Conservation (phyloP, 768 basidiomycete genomes). For the Vishniacozyma victoriae region DNA sequence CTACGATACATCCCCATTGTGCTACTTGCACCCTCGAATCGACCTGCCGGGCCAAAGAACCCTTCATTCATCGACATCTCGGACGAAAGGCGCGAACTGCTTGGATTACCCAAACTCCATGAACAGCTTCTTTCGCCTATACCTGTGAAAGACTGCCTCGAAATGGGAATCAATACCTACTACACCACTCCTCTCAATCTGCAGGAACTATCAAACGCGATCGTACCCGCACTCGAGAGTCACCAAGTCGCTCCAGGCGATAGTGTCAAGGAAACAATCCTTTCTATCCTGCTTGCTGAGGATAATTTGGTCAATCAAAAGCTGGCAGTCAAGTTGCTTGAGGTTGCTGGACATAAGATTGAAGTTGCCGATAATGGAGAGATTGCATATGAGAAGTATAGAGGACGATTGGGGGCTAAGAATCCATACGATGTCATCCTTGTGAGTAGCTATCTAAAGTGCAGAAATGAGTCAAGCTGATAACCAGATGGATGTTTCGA, state of each 20-base stretch:
- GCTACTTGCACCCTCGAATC: conserved; percentile 71
- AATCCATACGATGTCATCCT: conserved; percentile 87
- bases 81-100: conserved; percentile 36
- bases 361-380: conserved; percentile 97
- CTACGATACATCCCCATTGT: conserved; percentile 95
- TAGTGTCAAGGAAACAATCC: conserved; percentile 74
- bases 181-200: conserved; percentile 83
- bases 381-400: conserved; percentile 75
- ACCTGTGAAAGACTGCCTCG: conserved; percentile 89
- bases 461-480: neutral
- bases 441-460: conserved; percentile 52
- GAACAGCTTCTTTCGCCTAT: conserved; percentile 46
- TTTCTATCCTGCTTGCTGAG: conserved; percentile 92
- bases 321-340: conserved; percentile 89
- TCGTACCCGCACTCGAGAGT: conserved; percentile 89
- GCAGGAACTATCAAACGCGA: conserved; percentile 82
- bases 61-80: conserved; percentile 45
- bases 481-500: conserved; percentile 84
- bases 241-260: conserved; percentile 86
- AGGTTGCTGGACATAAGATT: conserved; percentile 89
- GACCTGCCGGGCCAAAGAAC: conserved; percentile 48
- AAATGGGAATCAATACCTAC: conserved; percentile 92
- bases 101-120: conserved; percentile 32
- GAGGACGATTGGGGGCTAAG: conserved; percentile 52
- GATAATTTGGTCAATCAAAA: conserved; percentile 76